Evolutionary conservation across 257 asterid species (phyloP).

Genomic region (Capsicum baccatum): DNA sequence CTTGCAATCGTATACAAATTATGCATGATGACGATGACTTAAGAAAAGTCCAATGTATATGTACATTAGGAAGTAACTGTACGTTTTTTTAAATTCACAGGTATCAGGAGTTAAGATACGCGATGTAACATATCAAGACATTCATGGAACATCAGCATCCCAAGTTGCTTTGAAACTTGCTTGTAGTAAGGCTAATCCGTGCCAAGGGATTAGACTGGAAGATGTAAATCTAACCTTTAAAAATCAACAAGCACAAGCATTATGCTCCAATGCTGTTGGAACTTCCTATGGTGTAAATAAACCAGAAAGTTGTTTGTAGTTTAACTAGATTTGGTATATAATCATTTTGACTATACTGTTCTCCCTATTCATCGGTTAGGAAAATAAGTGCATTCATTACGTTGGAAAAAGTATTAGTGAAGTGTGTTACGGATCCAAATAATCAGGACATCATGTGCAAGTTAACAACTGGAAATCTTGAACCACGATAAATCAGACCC

Average conservation of each 20-base stretch:
- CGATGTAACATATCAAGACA: constrained; percentile 23
- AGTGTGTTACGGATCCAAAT: too few species aligned
- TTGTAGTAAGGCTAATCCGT: constrained; percentile 24
- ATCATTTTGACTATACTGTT: background rate
- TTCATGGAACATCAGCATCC: constrained; percentile 26
- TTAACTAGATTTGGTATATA: background rate
- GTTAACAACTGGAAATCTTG: too few species aligned
- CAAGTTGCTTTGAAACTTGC: constrained; percentile 19
- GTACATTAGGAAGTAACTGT: background rate
- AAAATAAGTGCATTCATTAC: background rate
- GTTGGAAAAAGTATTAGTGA: too few species aligned
- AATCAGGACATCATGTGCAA: too few species aligned
- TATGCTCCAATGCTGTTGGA: constrained; percentile 30
- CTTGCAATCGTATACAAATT: background rate
- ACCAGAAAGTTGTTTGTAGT: constrained; percentile 21
- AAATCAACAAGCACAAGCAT: constrained; percentile 27
- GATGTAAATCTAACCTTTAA: constrained; percentile 19
- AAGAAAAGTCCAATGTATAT: background rate
- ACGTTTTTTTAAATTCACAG: background rate
- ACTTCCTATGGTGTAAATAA: constrained; percentile 24
- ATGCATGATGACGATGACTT: background rate
- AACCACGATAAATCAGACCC: too few species aligned
- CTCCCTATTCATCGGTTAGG: background rate
- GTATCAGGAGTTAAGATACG: constrained; percentile 30
- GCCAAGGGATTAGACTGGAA: constrained; percentile 16